Percentiles rank a stretch among this genome's conserved stretches.
Conservation (phyloP, 2,329 filamentous ascomycete genomes). For the Trichoderma afroharzianum region DNA sequence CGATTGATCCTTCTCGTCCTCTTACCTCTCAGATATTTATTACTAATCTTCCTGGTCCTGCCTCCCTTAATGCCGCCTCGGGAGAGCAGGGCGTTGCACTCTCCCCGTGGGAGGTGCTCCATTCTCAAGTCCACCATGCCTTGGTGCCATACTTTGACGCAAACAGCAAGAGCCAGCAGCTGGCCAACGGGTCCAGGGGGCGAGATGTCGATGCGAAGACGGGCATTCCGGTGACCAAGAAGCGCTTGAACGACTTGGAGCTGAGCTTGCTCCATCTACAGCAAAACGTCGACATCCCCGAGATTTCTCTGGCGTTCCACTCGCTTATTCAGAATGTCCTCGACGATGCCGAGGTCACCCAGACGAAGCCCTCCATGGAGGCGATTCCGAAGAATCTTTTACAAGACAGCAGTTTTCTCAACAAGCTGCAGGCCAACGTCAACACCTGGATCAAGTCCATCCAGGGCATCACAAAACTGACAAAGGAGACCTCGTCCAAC, state of each 20-base stretch:
- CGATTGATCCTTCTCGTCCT: slow-evolving; percentile 78
- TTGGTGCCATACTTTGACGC: slow-evolving; percentile 97
- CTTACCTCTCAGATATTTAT: slow-evolving; percentile 88
- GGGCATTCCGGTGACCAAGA: slow-evolving; percentile 94
- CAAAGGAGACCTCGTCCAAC: slow-evolving; percentile 70
- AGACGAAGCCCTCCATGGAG: slow-evolving; percentile 70
- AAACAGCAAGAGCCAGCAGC: slow-evolving; percentile 78
- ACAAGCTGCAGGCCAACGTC: slow-evolving; percentile 87
- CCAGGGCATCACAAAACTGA: slow-evolving; percentile 91
- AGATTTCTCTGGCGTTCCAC: slow-evolving; percentile 82
- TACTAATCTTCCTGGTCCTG: slow-evolving; percentile 83
- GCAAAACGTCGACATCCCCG: slow-evolving; percentile 97
- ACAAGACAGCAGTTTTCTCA: slow-evolving; percentile 86
- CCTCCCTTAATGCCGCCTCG: slow-evolving; percentile 62
- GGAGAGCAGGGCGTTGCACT: slow-evolving; percentile 68
- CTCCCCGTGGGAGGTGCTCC: slow-evolving; percentile 88
- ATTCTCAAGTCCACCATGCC: slow-evolving; percentile 86
- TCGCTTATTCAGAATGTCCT: slow-evolving; percentile 82
- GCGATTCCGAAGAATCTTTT: slow-evolving; percentile 72
- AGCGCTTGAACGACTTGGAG: slow-evolving; percentile 92
- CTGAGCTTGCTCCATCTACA: slow-evolving; percentile 86
- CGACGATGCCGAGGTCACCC: slow-evolving; percentile 67
- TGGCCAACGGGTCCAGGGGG: slow-evolving; percentile 61
- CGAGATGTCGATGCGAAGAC: slow-evolving; percentile 89
- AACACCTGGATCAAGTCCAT: slow-evolving; percentile 99